These are phyloP conservation scores for Colletotrichum cuscutae DNA, from an alignment of 2,329 filamentous ascomycete species.

Conservation along the genomic window DNA sequence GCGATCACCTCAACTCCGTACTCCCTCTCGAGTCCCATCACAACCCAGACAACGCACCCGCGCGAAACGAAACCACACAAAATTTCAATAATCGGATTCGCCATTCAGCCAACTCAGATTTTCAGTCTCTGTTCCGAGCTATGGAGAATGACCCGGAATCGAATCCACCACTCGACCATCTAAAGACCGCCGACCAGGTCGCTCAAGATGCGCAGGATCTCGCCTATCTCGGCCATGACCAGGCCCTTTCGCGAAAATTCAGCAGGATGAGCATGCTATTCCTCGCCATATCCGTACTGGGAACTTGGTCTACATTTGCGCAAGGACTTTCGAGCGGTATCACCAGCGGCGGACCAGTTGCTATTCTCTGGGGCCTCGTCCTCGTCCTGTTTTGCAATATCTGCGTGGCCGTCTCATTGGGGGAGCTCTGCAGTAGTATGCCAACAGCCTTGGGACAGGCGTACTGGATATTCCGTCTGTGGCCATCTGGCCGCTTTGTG, in stretches of 20 bases:
- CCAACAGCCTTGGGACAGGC: constrained; percentile 67
- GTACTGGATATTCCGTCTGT: constrained; percentile 63
- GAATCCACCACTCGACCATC: not conserved
- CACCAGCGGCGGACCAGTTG: not conserved
- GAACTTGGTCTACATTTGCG: not conserved
- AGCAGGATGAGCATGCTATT: constrained; percentile 66
- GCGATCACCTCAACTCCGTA: not conserved
- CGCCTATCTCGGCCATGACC: constrained; percentile 52
- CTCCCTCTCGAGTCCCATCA: not conserved
- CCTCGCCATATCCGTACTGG: not conserved
- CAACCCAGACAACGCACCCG: not conserved
- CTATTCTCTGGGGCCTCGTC: not conserved
- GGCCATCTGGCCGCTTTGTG: constrained; percentile 54
- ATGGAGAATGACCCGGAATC: constrained; percentile 18
- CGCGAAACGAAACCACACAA: not conserved
- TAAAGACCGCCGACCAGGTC: constrained; percentile 11
- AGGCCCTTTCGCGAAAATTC: constrained; percentile 58
- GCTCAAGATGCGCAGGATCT: constrained; percentile 50
- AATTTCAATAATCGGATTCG: not conserved
- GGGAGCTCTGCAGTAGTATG: not conserved
- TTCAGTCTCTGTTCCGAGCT: not conserved
- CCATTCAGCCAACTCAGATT: not conserved
- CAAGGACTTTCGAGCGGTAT: not conserved
- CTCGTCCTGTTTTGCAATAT: not conserved
- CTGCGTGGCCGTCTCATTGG: not conserved